Percentiles rank a stretch among this genome's conserved stretches.
Conservation (phyloP, 495 filamentous ascomycete genomes). For the Margaritispora aquatica region DNA sequence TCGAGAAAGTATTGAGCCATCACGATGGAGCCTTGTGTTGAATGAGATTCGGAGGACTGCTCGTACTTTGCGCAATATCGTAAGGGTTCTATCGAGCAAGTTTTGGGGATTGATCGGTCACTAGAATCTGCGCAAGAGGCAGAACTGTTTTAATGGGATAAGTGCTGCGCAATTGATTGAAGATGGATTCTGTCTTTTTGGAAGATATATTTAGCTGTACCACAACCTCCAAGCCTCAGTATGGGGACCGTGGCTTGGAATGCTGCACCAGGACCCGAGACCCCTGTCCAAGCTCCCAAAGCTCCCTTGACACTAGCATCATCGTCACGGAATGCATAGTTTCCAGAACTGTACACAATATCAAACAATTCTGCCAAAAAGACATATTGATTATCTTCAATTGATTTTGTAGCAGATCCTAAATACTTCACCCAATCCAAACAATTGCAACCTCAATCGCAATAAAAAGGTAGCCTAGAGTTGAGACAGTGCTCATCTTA, state of each 20-base stretch:
- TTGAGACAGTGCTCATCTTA: not conserved
- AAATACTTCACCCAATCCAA: not conserved
- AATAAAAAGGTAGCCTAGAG: not conserved
- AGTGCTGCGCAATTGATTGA: not conserved
- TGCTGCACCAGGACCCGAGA: not conserved
- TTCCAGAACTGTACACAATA: not conserved
- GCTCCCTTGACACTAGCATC: not conserved
- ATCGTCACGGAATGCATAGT: not conserved
- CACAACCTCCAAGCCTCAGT: too few species aligned
- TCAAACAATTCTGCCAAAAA: not conserved
- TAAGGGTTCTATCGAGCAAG: too few species aligned
- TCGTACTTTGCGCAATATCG: too few species aligned
- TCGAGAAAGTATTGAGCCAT: constrained; percentile 89
- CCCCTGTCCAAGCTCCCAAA: not conserved
- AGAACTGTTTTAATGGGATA: not conserved
- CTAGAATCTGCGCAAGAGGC: not conserved
- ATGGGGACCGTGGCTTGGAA: not conserved
- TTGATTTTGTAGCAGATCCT: not conserved
- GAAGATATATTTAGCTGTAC: constrained; percentile 2
- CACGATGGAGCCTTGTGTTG: constrained; percentile 17
- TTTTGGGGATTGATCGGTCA: not conserved
- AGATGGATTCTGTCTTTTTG: not conserved
- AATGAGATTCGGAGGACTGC: too few species aligned
- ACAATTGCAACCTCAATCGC: too few species aligned
- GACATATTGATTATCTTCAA: not conserved